A percentile compares a stretch with the other conserved stretches of the same genome.
Evolutionary conservation across 2,329 filamentous ascomycete species (phyloP).

Genomic region (Hyphodiscus sp.): DNA sequence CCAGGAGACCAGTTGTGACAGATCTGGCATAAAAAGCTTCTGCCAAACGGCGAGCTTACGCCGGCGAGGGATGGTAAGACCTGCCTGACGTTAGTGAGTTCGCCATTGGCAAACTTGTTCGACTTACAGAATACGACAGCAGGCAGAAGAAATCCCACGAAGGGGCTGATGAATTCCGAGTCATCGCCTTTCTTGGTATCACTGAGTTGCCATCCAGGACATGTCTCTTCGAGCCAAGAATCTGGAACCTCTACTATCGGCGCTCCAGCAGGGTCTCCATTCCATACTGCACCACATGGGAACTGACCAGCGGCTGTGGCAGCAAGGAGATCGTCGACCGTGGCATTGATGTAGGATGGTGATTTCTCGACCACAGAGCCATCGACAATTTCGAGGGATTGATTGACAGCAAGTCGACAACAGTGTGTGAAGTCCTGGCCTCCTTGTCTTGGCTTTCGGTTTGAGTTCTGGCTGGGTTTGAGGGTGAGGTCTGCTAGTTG

Average conservation of each 20-base stretch:
- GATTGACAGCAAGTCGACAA: background rate
- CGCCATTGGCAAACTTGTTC: background rate
- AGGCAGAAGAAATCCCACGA: constrained; percentile 15
- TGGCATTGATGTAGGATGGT: constrained; percentile 1
- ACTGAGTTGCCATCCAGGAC: constrained; percentile 15
- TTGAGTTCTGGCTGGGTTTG: background rate
- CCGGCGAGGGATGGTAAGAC: constrained; percentile 30
- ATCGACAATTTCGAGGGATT: background rate
- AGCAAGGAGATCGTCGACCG: constrained; percentile 5
- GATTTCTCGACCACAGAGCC: background rate
- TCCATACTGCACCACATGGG: constrained; percentile 12
- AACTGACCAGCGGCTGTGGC: constrained; percentile 10
- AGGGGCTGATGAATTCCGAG: constrained; percentile 14
- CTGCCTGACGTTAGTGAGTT: background rate
- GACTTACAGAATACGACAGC: constrained; percentile 9
- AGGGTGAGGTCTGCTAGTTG: constrained; percentile 1
- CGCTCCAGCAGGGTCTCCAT: constrained; percentile 9
- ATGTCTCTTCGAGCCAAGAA: constrained; percentile 9
- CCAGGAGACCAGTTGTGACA: constrained; percentile 5
- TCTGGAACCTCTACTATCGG: constrained; percentile 10
- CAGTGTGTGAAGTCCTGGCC: constrained; percentile 1
- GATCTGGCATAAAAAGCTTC: constrained; percentile 25
- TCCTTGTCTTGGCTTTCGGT: background rate
- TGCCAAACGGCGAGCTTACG: constrained; percentile 27
- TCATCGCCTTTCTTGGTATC: constrained; percentile 2